Base-by-base conservation (phyloP, 1,284 basidiomycete species). In the Sporisorium scitamineum region DNA sequence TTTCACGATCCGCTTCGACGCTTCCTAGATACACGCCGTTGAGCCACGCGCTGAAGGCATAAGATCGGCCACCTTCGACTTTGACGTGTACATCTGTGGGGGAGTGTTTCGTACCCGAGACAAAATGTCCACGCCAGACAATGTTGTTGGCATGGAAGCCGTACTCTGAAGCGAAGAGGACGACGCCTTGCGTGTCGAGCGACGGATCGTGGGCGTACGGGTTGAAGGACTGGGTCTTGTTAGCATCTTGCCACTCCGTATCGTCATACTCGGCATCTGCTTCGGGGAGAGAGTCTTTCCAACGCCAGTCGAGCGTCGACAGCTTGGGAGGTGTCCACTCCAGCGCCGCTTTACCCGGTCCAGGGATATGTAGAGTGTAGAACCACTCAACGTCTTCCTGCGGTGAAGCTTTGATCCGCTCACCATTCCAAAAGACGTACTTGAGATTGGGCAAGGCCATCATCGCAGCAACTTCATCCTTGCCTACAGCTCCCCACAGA, bases 71-170 rank as follows among this genome's bases (percentile, higher is more conserved):
- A 13, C 93, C 93, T 73, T 92, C 92, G 78, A 94, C 90, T 0
- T 90, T 90, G 10, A 94, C 84, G 69, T 92, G 91, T 14, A 90
- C 89, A 26, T 88, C 90, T 64, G 88, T 89, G 1, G 45, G 56
- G n/a, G 37, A 10, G 78, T 90, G 89, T 2, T 82, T 29, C 11
- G 20, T 2, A 3, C 6, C n/a, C 3, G 37, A 34, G 20, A 26
- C 8, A 84, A 94, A 94, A 82, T 92, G 90, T 1, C 93, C 93
- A 51, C 92, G 88, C 92, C 92, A 94, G 11, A 94, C 86, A 26
- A 93, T 90, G 71, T 88, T 89, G n/a, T 89, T 89, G 1, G 87
- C 88, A 71, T 89, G 89, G 70, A 87, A 90, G 5, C 88, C 89
- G 71, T 90, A 90, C 45, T 89, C 88, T 51, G 88, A 87, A 0